Conservation (phyloP, 805 yeast species). For the Blastobotrys robertii region DNA sequence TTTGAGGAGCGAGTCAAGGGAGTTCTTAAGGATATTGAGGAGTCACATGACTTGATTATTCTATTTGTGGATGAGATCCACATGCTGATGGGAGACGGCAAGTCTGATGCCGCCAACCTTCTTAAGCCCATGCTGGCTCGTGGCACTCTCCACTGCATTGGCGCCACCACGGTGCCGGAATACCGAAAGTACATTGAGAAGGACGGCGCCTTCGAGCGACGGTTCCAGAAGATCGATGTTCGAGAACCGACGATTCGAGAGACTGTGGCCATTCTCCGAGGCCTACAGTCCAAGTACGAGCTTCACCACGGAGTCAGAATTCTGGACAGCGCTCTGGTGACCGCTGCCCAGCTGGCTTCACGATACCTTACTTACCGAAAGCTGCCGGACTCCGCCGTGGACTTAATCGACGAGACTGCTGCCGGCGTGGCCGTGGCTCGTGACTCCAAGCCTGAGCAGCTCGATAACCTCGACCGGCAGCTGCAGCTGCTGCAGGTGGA, state of each 20-base stretch:
- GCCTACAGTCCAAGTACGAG: constrained; percentile 89
- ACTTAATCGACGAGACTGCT: constrained; percentile 89
- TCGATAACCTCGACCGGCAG: constrained; percentile 89
- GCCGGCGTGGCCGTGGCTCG: constrained; percentile 97
- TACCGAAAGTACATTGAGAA: constrained; percentile 87
- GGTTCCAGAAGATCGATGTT: constrained; percentile 96
- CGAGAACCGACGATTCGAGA: constrained; percentile 88
- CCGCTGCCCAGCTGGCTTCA: constrained; percentile 91
- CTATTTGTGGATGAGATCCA: constrained; percentile 96
- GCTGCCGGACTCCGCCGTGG: constrained; percentile 95
- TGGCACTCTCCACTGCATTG: constrained; percentile 93
- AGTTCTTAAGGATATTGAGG: constrained; percentile 86
- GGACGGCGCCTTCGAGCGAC: constrained; percentile 97
- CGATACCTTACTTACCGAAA: constrained; percentile 91
- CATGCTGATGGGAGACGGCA: constrained; percentile 99
- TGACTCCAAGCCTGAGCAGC: constrained; percentile 95
- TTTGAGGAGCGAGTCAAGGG: constrained; percentile 98
- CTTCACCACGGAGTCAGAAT: constrained; percentile 97
- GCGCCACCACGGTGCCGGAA: constrained; percentile 95
- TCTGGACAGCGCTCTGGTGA: constrained; percentile 84
- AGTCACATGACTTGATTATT: constrained; percentile 68
- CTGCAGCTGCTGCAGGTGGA: constrained; percentile 88
- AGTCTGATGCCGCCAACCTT: constrained; percentile 91
- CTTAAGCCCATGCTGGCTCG: constrained; percentile 96
- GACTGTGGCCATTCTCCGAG: constrained; percentile 93